phyloP scores from a whole-genome alignment of 768 basidiomycete genomes.

The Cytidiella melzeri region DNA sequence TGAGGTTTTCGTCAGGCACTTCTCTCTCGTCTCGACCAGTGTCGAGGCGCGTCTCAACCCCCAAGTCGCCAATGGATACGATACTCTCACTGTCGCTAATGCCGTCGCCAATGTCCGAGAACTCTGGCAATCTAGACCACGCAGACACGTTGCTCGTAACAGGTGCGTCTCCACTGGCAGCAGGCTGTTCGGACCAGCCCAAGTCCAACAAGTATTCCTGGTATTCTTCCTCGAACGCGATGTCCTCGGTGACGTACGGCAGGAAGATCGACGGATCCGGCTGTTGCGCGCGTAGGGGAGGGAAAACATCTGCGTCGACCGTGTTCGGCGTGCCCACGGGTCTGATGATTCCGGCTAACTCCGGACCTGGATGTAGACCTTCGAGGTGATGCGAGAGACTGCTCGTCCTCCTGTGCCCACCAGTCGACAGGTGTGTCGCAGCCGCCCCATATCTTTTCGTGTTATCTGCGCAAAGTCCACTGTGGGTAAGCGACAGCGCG shows the following conservation, averaged over 20 bases:
- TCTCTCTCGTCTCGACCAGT: constrained; percentile 57
- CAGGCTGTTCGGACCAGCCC: constrained; percentile 42
- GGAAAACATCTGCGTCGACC: constrained; percentile 89
- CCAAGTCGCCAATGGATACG: constrained; percentile 82
- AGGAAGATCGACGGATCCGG: constrained; percentile 80
- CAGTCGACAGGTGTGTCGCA: constrained; percentile 42
- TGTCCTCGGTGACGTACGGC: constrained; percentile 89
- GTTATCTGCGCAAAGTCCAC: constrained; percentile 55
- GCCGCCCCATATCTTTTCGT: constrained; percentile 78
- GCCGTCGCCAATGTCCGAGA: constrained; percentile 76
- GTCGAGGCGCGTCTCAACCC: constrained; percentile 69
- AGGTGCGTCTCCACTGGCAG: constrained; percentile 21
- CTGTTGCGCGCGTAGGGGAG: constrained; percentile 83
- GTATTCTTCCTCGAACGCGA: constrained; percentile 94
- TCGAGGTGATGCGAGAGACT: constrained; percentile 82
- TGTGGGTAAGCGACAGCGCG: constrained; percentile 9
- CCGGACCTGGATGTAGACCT: constrained; percentile 67
- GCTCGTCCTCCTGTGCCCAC: constrained; percentile 71
- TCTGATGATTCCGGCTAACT: constrained; percentile 67
- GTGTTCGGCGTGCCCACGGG: constrained; percentile 71
- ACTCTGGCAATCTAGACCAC: constrained; percentile 79
- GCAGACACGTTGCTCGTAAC: constrained; percentile 40
- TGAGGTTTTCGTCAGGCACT: constrained; percentile 71
- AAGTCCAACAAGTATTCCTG: constrained; percentile 93
- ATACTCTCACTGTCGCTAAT: constrained; percentile 96